Evolutionary conservation across 768 basidiomycete genomes (phyloP), one percentile per base, ranked within the genome.

Genomic region (Mycena galopus): DNA sequence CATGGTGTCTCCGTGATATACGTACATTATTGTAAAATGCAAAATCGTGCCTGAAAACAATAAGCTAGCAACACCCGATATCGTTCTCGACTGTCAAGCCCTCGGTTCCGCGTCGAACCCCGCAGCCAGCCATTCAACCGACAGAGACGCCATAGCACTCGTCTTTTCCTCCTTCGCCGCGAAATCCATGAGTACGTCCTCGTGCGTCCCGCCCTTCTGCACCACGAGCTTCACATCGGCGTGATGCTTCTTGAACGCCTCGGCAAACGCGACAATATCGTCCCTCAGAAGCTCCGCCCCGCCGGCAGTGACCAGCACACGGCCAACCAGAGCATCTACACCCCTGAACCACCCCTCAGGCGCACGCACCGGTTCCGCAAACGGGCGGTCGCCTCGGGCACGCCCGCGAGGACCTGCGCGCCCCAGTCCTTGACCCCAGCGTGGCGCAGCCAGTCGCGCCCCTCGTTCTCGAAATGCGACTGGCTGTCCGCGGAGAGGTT

Each of bases 261-360:
- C 74, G 33, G 67, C 78, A 37, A 81, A 71, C 4, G 68, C 61
- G 19, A 81, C 75, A 59, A 82, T 80, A 44, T 80, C 80, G 57
- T 83, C 82, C 65, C 79, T 76, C 58, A 84, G 69, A 35, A 80
- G 80, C 72, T 85, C 85, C 4, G 72, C 72, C 25, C 78, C 77
- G 3, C 85, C 84, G 10, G 78, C 81, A 4, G 82, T 85, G 39
- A 86, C 77, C 27, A 84, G 73, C 7, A 86, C 74, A 27, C 82
- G 79, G 14, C 78, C 75, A 2, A 84, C 82, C 17, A 84, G 69
- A 16, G 56, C 75, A 6, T 81, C 80, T 1, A 81, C 68, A 2
- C 81, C 79, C 4, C 74, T 74, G 66, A 83, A 84, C 83, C 82
- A 85, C 19, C 69, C 76, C 9, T 78, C 77, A 23, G 82, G 81